Base-by-base conservation (phyloP, 441 rosid species). In the Breynia disticha region DNA sequence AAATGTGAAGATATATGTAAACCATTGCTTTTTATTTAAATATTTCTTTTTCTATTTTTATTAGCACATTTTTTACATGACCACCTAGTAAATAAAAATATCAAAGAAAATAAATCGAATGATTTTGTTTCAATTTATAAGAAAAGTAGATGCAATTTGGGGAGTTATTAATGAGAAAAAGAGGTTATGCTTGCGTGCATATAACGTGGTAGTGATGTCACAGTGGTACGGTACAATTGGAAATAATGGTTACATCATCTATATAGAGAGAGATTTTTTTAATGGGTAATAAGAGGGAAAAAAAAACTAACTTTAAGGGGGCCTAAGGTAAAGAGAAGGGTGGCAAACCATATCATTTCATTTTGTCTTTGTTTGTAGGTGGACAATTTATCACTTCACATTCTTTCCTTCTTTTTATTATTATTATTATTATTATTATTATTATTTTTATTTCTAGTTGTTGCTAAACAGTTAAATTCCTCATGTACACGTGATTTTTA, bases 291-390 rank as follows among this genome's bases (percentile, higher is more conserved):
- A 20, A 28, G 11, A 12, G 41, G 11, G 55, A 54, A 62, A 50
- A 19, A 22, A n/a, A 6, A 28, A 61, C 62, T 60, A 55, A 50
- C 21, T 72, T n/a, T 48, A 37, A 52, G 20, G 85, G 85, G 74
- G 59, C 81, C 76, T 56, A 43, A 60, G 50, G 60, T 49, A 61
- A 45, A 15, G 44, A 9, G 76, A 28, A 62, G 80, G 75, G 63
- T 67, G 84, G 82, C 77, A 65, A 72, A 61, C 53, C 58, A 50
- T 72, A 83, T 81, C 84, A 76, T 86, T 76, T 79, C 77, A 16
- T 74, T 74, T 79, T 77, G 79, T 80, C 75, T 73, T 66, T 46
- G 74, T 54, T 69, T 54, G 63, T 63, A 61, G 77, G 64, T 69
- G 65, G 71, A 61, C 79, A 71, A 69, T 62, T 67, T 63, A 56